These are phyloP conservation scores for Elaeis oleifera DNA, from an alignment of 202 grass and related monocot genomes.

Conservation along the genomic window DNA sequence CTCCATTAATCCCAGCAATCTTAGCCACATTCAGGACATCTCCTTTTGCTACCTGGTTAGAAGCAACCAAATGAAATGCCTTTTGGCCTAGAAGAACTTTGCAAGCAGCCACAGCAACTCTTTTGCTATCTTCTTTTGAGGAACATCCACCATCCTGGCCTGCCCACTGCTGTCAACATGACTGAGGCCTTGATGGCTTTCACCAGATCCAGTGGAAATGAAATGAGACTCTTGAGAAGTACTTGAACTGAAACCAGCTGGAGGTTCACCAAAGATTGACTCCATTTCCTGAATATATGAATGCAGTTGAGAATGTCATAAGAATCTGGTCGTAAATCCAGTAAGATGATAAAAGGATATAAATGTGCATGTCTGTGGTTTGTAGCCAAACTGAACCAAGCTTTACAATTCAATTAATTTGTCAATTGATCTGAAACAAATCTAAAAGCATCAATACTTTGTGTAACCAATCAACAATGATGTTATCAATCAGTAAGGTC, in stretches of 20 bases:
- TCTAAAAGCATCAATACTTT: too few species aligned
- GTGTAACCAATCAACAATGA: too few species aligned
- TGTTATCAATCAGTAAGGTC: too few species aligned
- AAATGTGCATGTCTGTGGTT: too few species aligned
- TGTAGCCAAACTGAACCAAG: too few species aligned
- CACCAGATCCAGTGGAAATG: constrained; percentile 11
- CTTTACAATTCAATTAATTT: too few species aligned
- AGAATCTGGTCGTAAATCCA: too few species aligned
- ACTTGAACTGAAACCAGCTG: constrained; percentile 49
- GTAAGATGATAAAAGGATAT: too few species aligned
- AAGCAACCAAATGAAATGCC: constrained; percentile 76
- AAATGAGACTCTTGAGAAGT: constrained; percentile 23
- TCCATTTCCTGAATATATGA: constrained; percentile 63
- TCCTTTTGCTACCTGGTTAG: constrained; percentile 89
- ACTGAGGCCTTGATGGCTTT: constrained; percentile 33
- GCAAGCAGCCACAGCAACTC: constrained; percentile 66
- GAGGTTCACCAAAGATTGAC: constrained; percentile 68
- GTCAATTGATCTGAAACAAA: too few species aligned
- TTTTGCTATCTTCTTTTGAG: constrained; percentile 58
- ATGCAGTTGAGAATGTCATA: too few species aligned
- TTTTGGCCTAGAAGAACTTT: constrained; percentile 61
- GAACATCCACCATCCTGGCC: constrained; percentile 93
- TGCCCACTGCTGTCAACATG: constrained; percentile 66
- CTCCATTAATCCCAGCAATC: constrained; percentile 88
- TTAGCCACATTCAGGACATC: constrained; percentile 92